Base-by-base conservation (phyloP, 495 filamentous ascomycete genomes). In the Chaetomium fimeti region DNA sequence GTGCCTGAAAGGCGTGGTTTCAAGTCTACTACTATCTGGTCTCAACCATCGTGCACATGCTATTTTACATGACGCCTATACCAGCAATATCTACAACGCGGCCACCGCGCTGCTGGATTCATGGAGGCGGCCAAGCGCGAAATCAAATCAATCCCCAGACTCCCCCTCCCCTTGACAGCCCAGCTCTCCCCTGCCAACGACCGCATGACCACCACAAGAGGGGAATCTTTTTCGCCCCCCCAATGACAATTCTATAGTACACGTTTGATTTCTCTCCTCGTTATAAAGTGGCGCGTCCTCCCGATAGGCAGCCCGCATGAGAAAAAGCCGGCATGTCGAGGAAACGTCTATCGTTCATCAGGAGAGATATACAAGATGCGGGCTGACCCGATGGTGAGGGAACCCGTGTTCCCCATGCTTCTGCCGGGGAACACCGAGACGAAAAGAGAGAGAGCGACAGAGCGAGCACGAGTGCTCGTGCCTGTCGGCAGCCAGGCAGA, bases 31-130 rank as follows among this genome's bases (percentile, higher is more conserved):
- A 16, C 40, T 36, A 5, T 36, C 5, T 43, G 32, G 13, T 60
- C 25, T 24, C 24, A 60, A 53, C 47, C 29, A 12, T 22, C 36
- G 12, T 53, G 61, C 52, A n/a, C 20, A 40, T 63, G 52, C 43
- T 57, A 57, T 63, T 56, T 48, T 63, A 63, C 61, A 63, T 40
- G 6, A 15, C 51, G 38, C 27, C 8, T 2, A 49, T 63, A 53
- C 53, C 61, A 63, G 24, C 27, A 51, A 57, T 56, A 62, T 63
- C 53, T 57, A 63, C 61, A 63, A 40, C 61, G 42, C 53, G 28
- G 52, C 52, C 61, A 36, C 61, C 60, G 16, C 25, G 13, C 15
- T 58, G 59, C 59, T 28, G 25, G 38, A 25, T 54, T 18, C 49
- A 43, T 45, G 20, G 20, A 48, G 28, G 52, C 40, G 25, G 40